Percentiles rank a stretch among this genome's conserved stretches.
Conservation (phyloP, 768 basidiomycete species). For the Lentinula sp. region DNA sequence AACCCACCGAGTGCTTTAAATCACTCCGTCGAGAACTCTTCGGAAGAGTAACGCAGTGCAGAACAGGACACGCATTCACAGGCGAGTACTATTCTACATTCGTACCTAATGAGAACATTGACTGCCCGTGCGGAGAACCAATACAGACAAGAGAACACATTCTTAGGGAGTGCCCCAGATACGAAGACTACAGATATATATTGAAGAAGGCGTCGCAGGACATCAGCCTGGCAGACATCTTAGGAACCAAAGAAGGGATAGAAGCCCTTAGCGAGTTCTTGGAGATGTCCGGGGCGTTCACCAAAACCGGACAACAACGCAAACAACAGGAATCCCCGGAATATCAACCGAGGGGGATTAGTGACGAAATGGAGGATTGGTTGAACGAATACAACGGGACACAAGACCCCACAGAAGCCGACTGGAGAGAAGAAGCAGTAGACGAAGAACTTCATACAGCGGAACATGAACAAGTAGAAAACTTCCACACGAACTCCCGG, state of each 20-base stretch:
- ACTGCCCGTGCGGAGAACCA: too few relatives aligned
- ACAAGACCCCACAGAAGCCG: background rate
- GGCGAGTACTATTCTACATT: slow-evolving; percentile 15
- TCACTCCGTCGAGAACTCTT: too few relatives aligned
- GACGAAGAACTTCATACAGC: background rate
- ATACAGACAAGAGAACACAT: too few relatives aligned
- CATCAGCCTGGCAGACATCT: background rate
- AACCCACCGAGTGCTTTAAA: too few relatives aligned
- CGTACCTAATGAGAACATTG: too few relatives aligned
- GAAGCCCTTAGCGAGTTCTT: slow-evolving; percentile 12
- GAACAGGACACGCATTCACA: too few relatives aligned
- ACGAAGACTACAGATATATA: slow-evolving; percentile 12
- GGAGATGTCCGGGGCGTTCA: slow-evolving; percentile 13
- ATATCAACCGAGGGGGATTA: too few relatives aligned
- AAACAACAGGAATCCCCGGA: background rate
- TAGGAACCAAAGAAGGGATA: too few relatives aligned
- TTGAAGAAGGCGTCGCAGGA: slow-evolving; percentile 8
- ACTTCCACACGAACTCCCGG: too few relatives aligned
- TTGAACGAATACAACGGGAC: too few relatives aligned
- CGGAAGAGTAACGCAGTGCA: too few relatives aligned
- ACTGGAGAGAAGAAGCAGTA: background rate
- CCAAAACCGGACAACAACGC: slow-evolving; percentile 1
- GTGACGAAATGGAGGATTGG: background rate
- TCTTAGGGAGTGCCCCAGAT: slow-evolving; percentile 10
- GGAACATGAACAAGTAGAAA: too few relatives aligned